A percentile compares a stretch with the other conserved stretches of the same genome.
Conservation (phyloP, 768 basidiomycete species). For the Royoungia palumana region DNA sequence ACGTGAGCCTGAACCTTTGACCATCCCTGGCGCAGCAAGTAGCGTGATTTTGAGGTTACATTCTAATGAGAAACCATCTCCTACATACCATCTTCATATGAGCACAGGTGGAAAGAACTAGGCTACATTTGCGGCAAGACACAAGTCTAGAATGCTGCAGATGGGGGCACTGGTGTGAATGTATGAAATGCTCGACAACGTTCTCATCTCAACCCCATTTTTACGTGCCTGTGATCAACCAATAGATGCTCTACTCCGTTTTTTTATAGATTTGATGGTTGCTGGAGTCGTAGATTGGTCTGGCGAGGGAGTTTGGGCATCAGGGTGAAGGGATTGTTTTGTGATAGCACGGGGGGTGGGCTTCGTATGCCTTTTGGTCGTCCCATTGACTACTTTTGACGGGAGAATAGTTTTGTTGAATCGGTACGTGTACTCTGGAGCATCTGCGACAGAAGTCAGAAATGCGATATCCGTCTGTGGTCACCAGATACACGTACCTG, state of each 20-base stretch:
- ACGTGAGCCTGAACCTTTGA: too few relatives aligned
- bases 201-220: conserved; percentile 17
- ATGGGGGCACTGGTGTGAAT: conserved; percentile 29
- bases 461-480: neutral
- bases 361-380: conserved; percentile 9
- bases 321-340: conserved; percentile 21
- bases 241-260: conserved; percentile 33
- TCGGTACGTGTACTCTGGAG: conserved; percentile 25
- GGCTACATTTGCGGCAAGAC: conserved; percentile 28
- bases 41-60: too few relatives aligned
- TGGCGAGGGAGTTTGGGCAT: conserved; percentile 7
- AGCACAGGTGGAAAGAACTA: conserved; percentile 17
- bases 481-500: conserved; percentile 36
- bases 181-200: conserved; percentile 25
- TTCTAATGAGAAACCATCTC: too few relatives aligned
- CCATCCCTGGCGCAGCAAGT: too few relatives aligned
- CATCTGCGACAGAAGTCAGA: conserved; percentile 13
- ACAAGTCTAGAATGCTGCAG: conserved; percentile 23
- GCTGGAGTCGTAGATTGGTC: conserved; percentile 12
- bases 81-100: neutral
- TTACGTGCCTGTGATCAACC: conserved; percentile 21
- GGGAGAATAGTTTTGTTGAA: conserved; percentile 6
- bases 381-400: conserved; percentile 16
- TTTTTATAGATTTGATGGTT: conserved; percentile 26
- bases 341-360: conserved; percentile 11